Percentiles rank a stretch among this genome's conserved stretches.
These are phyloP conservation scores for Ustanciosporium gigantosporum DNA, from an alignment of 1,284 basidiomycete genomes.

Conservation along the genomic window DNA sequence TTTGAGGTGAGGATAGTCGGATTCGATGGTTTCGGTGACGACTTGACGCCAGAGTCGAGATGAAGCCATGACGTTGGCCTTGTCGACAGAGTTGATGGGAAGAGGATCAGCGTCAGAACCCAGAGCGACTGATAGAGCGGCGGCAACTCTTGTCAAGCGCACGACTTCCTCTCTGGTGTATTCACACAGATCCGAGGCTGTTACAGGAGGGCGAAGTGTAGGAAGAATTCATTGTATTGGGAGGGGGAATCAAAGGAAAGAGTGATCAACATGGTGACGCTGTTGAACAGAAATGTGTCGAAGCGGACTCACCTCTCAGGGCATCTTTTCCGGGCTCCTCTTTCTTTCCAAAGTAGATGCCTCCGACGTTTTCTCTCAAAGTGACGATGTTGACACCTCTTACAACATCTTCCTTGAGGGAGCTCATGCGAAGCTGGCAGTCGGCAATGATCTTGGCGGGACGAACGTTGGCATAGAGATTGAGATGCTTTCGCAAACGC, in stretches of 20 bases:
- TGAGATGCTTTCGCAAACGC: constrained; percentile 82
- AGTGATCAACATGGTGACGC: too few species aligned
- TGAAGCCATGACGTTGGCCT: constrained; percentile 95
- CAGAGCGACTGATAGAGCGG: constrained; percentile 75
- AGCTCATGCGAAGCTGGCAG: constrained; percentile 81
- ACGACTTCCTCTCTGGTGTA: constrained; percentile 89
- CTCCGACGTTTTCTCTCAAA: constrained; percentile 77
- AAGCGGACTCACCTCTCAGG: constrained; percentile 16
- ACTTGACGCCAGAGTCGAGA: constrained; percentile 86
- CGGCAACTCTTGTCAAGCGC: constrained; percentile 91
- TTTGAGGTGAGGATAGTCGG: constrained; percentile 38
- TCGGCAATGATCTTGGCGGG: constrained; percentile 92
- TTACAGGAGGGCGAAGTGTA: neutral
- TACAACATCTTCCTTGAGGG: constrained; percentile 81
- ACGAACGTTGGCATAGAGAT: constrained; percentile 94
- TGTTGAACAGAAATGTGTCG: too few species aligned
- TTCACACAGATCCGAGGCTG: constrained; percentile 40
- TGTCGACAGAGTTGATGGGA: constrained; percentile 89
- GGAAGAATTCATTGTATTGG: neutral
- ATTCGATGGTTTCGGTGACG: constrained; percentile 50
- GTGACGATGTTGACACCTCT: constrained; percentile 88
- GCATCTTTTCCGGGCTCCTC: constrained; percentile 71
- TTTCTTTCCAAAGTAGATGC: constrained; percentile 79
- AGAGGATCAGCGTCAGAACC: constrained; percentile 78
- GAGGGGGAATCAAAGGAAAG: neutral